Evolutionary conservation across 2,329 filamentous ascomycete species (phyloP), one percentile per base, ranked within the genome.

Genomic region (Nothophoma quercina): DNA sequence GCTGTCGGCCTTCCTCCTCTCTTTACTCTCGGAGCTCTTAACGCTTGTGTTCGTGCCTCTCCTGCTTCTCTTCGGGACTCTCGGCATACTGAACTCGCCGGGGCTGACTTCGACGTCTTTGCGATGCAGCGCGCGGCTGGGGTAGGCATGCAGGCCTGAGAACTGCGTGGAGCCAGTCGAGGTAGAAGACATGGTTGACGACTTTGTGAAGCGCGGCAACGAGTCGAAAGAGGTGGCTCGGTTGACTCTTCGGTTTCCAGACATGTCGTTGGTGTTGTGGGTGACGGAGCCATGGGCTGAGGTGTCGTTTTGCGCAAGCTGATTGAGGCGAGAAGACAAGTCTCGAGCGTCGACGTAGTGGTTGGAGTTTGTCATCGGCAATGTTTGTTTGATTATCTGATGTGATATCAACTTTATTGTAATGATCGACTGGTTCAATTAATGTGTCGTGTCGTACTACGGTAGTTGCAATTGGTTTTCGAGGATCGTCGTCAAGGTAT

Each of bases 311-410:
- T 54, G 47, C 35, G 56, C 41, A 42, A 64, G 54, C 21, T 43
- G 46, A 19, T 36, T 55, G 46, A 69, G 63, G 49, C 59, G 60
- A 59, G 58, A 54, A 40, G 58, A 51, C 51, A 67, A 62, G 59
- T 65, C 64, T 59, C 58, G 65, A 40, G 63, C 55, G 61, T 67
- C 56, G 55, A 70, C 59, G 36, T 54, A 41, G 55, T 62, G 51
- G 49, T 56, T 59, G 51, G 59, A 56, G 62, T 66, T 57, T 59
- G 67, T 69, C 70, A 72, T 72, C 67, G 63, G 55, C 63, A 53
- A 64, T 50, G 43, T 23, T 48, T 42, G 19, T 40, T 40, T 15
- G 15, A 23, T 41, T 32, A n/a, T 55, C 32, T 13, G 16, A 18
- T 16, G 25, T 29, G 8, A 30, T 33, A 21, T 16, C 48, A 23